phyloP scores from a whole-genome alignment of 139 green algal genomes.

The Tetraselmis striata region DNA sequence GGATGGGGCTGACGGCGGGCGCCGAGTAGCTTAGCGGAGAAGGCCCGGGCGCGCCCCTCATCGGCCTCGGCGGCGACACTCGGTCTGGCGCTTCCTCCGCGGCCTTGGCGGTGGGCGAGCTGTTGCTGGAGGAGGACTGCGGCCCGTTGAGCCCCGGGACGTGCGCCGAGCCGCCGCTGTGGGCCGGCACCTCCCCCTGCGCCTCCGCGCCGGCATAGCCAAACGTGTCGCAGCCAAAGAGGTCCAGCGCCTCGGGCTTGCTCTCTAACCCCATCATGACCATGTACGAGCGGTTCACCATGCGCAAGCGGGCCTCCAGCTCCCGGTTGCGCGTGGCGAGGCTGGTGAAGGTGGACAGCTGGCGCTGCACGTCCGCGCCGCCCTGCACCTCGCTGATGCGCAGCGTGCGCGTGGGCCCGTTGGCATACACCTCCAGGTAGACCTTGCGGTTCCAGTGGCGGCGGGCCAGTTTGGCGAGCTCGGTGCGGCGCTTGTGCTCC shows the following conservation, averaged over 20 bases:
- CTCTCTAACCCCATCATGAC: not conserved
- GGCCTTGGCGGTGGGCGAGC: too few relatives aligned
- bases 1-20: not conserved
- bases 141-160: too few relatives aligned
- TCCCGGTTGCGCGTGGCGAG: not conserved
- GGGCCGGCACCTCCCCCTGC: not conserved
- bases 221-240: not conserved
- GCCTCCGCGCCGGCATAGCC: not conserved
- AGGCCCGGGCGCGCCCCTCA: too few relatives aligned
- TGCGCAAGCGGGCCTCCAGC: not conserved
- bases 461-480: not conserved
- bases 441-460: slow-evolving; percentile 35
- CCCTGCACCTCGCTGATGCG: slow-evolving; percentile 64
- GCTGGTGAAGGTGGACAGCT: not conserved
- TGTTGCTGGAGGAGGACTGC: too few relatives aligned
- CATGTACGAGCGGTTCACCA: not conserved
- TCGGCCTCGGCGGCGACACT: too few relatives aligned
- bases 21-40: too few relatives aligned
- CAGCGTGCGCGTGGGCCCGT: slow-evolving; percentile 80
- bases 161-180: too few relatives aligned
- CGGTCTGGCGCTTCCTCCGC: too few relatives aligned
- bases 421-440: slow-evolving; percentile 74
- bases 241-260: not conserved
- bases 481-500: not conserved
- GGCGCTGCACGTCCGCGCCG: not conserved